These are phyloP conservation scores for Boletus pseudopeckii DNA, from an alignment of 768 basidiomycete genomes.

Conservation along the genomic window DNA sequence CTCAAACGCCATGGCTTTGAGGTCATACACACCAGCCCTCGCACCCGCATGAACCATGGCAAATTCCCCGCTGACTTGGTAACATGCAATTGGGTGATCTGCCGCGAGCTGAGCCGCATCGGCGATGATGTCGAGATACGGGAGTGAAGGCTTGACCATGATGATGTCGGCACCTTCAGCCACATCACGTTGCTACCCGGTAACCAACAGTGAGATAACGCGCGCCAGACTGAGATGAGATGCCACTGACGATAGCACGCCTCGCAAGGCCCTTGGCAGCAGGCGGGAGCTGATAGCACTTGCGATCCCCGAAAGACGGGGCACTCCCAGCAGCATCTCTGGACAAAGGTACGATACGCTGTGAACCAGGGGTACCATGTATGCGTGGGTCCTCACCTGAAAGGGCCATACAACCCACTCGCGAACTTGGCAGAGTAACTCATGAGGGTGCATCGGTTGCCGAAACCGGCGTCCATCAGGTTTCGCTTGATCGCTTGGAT, in stretches of 20 bases:
- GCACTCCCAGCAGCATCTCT: slow-evolving; percentile 98
- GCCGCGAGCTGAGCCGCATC: slow-evolving; percentile 79
- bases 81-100: slow-evolving; percentile 92
- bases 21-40: slow-evolving; percentile 86
- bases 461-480: slow-evolving; percentile 79
- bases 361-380: neutral
- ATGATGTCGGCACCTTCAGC: slow-evolving; percentile 95
- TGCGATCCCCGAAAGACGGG: slow-evolving; percentile 91
- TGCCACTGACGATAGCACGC: slow-evolving; percentile 79
- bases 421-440: slow-evolving; percentile 98
- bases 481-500: slow-evolving; percentile 84
- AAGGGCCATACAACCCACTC: slow-evolving; percentile 91
- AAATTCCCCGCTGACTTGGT: slow-evolving; percentile 96
- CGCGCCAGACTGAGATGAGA: neutral
- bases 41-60: slow-evolving; percentile 98
- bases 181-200: slow-evolving; percentile 73
- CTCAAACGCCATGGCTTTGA: slow-evolving; percentile 94
- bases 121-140: slow-evolving; percentile 94
- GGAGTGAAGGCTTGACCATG: slow-evolving; percentile 97
- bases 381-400: slow-evolving; percentile 55
- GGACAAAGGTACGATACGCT: neutral
- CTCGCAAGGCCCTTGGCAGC: slow-evolving; percentile 84
- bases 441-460: slow-evolving; percentile 92
- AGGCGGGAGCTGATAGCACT: slow-evolving; percentile 97
- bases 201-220: neutral